Base-by-base conservation (phyloP, 2,329 filamentous ascomycete species). In the Aspergillus sp. region DNA sequence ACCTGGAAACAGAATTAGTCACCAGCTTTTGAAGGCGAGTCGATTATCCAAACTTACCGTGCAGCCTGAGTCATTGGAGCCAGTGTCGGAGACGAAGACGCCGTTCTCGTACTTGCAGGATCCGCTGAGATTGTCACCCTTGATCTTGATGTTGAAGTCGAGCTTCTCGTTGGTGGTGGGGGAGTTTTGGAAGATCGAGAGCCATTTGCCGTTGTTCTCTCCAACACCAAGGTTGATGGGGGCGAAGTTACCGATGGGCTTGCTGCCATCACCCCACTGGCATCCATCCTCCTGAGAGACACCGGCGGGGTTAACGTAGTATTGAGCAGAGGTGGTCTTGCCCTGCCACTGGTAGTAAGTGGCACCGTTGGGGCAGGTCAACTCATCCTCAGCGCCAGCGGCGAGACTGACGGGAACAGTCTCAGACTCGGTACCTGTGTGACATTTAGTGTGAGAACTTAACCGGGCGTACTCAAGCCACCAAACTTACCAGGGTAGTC, bases 261-360 rank as follows among this genome's bases (percentile, higher is more conserved):
- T 72, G 59, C 77, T 88, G 62, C 87, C 82, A 22, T 83, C 83
- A 55, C 85, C 82, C 95, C 95, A 98, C 61, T 85, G 79, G 81
- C 95, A 99, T 54, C 87, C 91, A 13, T 93, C 79, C 67, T 87
- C 76, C 61, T 87, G 80, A 19, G 79, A 71, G 57, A 90, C 82
- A 63, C 92, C 93, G 69, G 87, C 84, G 71, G 91, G 91, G 86
- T 98, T 98, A 80, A 98, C 86, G 76, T 99, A 99, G 85, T 97
- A 98, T 81, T 98, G 95, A 49, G 93, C 93, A 52, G 92, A 93
- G 56, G 95, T 98, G 54, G 81, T 71, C 76, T 85, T 85, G 70
- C 86, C 86, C 72, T 91, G 69, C 91, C 92, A 96, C 64, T 83
- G 79, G 83, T 93, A 98, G 83, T 94, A 96, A 54, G 81, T 83